Evolutionary conservation across 768 basidiomycete genomes (phyloP).

Genomic region (Sarcodon aspratus): DNA sequence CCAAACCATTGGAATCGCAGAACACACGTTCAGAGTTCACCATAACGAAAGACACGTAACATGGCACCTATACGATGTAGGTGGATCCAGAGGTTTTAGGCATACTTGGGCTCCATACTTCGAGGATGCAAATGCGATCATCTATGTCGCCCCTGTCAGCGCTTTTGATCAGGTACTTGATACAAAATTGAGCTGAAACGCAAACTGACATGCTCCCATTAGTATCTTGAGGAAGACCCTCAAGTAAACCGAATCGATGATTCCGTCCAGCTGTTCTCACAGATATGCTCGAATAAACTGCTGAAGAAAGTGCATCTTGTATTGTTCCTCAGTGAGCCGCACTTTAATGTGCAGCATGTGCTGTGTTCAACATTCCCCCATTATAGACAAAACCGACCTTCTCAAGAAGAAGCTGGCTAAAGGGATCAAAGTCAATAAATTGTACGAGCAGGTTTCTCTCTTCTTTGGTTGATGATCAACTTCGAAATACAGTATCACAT

Average conservation of each 20-base stretch:
- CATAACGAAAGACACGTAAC: constrained; percentile 69
- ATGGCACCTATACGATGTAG: constrained; percentile 78
- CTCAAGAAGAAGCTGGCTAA: constrained; percentile 58
- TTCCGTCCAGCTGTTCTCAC: constrained; percentile 78
- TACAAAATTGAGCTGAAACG: neutral
- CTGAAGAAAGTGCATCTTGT: constrained; percentile 46
- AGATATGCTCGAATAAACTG: constrained; percentile 73
- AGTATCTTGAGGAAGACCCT: constrained; percentile 85
- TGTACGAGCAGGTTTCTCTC: constrained; percentile 33
- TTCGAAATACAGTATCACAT: constrained; percentile 51
- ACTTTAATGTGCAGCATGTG: constrained; percentile 18
- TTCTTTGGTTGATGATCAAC: neutral
- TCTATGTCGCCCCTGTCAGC: constrained; percentile 77
- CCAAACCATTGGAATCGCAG: constrained; percentile 82
- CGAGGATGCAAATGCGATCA: constrained; percentile 74
- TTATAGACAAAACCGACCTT: constrained; percentile 67
- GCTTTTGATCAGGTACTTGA: constrained; percentile 70
- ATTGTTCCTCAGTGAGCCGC: constrained; percentile 57
- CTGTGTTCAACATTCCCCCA: constrained; percentile 24
- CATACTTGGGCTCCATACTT: constrained; percentile 84
- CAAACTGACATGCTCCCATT: constrained; percentile 3
- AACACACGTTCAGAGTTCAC: constrained; percentile 74
- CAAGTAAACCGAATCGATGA: constrained; percentile 81
- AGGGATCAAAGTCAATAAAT: constrained; percentile 67
- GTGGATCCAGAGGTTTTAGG: constrained; percentile 68